Conservation (phyloP, 257 asterid species). For the Penstemon barbatus region DNA sequence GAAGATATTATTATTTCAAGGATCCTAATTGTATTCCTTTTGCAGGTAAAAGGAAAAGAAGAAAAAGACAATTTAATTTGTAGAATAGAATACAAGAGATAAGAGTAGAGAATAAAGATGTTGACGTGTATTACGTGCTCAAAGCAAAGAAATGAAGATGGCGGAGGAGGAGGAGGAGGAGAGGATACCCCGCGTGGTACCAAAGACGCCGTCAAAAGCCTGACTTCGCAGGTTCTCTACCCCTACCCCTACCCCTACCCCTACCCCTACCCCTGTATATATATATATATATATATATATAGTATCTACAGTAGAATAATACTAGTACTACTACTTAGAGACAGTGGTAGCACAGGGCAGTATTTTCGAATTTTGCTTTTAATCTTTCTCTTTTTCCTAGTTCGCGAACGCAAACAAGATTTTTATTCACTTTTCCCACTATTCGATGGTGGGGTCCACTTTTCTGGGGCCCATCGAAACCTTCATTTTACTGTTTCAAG, state of each 20-base stretch:
- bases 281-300: no score
- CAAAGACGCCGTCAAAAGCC: constrained; percentile 99
- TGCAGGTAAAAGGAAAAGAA: constrained; percentile 29
- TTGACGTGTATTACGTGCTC: constrained; percentile 99
- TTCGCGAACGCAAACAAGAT: constrained; percentile 18
- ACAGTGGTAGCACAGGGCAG: not conserved
- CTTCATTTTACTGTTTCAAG: constrained; percentile 20
- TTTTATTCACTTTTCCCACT: constrained; percentile 33
- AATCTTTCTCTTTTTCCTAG: constrained; percentile 23
- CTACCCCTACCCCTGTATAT: no score
- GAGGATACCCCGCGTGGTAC: constrained; percentile 79
- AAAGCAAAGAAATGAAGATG: constrained; percentile 66
- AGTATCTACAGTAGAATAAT: not conserved
- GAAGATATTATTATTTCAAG: no score
- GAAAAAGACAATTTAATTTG: no score
- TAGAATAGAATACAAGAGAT: not conserved
- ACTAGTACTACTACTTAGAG: no score
- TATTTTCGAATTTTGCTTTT: not conserved
- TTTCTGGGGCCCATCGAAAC: constrained; percentile 37
- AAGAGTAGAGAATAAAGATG: constrained; percentile 45
- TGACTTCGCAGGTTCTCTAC: constrained; percentile 55
- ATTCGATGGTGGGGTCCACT: constrained; percentile 25
- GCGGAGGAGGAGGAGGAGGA: constrained; percentile 11
- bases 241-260: no score
- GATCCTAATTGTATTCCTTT: not conserved